phyloP scores from a whole-genome alignment of 2,329 filamentous ascomycete genomes.

The Alternaria gansuensis region DNA sequence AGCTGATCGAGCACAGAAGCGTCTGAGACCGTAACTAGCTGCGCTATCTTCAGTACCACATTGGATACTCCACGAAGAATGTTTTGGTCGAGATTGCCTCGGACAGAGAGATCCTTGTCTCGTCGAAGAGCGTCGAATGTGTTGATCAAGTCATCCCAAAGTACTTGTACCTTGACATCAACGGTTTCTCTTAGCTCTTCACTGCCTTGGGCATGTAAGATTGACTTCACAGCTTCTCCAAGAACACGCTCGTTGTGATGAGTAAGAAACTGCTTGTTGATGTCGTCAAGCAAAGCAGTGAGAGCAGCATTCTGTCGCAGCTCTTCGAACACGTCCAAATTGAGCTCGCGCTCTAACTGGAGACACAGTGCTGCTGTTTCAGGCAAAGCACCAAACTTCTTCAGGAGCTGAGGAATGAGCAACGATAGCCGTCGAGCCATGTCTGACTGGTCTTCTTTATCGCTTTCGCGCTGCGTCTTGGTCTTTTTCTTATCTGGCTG shows the following conservation, averaged over 20 bases:
- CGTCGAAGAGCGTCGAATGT: slow-evolving; percentile 74
- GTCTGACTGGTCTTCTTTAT: slow-evolving; percentile 79
- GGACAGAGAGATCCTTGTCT: slow-evolving; percentile 73
- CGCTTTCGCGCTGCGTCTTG: slow-evolving; percentile 63
- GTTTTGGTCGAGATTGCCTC: slow-evolving; percentile 72
- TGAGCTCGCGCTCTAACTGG: slow-evolving; percentile 83
- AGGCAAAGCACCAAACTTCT: slow-evolving; percentile 91
- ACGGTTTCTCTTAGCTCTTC: slow-evolving; percentile 89
- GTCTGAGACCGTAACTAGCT: slow-evolving; percentile 80
- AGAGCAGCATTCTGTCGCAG: slow-evolving; percentile 87
- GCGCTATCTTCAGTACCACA: slow-evolving; percentile 79
- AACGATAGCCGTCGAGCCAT: slow-evolving; percentile 79
- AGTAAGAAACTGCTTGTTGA: slow-evolving; percentile 92
- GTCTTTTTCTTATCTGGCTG: slow-evolving; percentile 65
- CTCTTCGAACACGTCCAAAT: slow-evolving; percentile 87
- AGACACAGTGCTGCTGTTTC: slow-evolving; percentile 86
- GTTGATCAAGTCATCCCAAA: slow-evolving; percentile 87
- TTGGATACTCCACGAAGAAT: slow-evolving; percentile 76
- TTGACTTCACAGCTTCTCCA: slow-evolving; percentile 80
- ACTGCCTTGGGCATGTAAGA: slow-evolving; percentile 84
- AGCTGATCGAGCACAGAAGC: slow-evolving; percentile 74
- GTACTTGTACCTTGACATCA: slow-evolving; percentile 77
- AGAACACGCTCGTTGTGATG: slow-evolving; percentile 88
- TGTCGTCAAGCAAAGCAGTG: slow-evolving; percentile 83
- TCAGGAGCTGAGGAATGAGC: slow-evolving; percentile 84